phyloP scores from a whole-genome alignment of 768 basidiomycete genomes.

The Rhodotorula taiwanensis region DNA sequence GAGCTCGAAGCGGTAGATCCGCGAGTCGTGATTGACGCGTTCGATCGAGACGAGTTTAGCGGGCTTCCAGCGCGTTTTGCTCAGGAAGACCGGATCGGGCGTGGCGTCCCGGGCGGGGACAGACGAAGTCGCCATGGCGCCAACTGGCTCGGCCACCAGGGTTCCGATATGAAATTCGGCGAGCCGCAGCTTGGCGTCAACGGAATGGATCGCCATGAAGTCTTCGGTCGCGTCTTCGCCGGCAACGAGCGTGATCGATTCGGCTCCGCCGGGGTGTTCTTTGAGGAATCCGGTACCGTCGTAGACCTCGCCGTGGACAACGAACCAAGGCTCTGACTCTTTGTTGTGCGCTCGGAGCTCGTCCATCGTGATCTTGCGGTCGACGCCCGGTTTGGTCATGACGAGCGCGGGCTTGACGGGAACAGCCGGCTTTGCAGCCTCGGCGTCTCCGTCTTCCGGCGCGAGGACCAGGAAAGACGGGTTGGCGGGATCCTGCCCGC shows the following conservation, averaged over 20 bases:
- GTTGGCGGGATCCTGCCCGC: conserved; percentile 49
- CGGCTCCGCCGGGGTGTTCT: conserved; percentile 54
- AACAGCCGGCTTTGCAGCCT: too few species aligned
- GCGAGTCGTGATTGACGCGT: conserved; percentile 51
- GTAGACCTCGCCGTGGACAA: conserved; percentile 71
- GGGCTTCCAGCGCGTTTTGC: conserved; percentile 52
- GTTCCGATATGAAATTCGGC: conserved; percentile 55
- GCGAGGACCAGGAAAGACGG: conserved; percentile 46
- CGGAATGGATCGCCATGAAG: conserved; percentile 59
- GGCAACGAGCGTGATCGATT: conserved; percentile 55
- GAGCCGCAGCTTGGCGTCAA: conserved; percentile 50
- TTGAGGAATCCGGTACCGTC: conserved; percentile 73
- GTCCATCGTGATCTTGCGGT: conserved; percentile 49
- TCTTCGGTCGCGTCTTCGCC: conserved; percentile 61
- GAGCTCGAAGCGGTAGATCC: conserved; percentile 53
- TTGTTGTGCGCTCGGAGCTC: conserved; percentile 48
- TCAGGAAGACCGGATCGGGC: conserved; percentile 47
- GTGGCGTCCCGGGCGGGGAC: conserved; percentile 11
- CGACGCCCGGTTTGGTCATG: conserved; percentile 52
- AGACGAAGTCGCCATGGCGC: not conserved
- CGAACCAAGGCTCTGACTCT: conserved; percentile 71
- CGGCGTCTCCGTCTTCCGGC: not conserved
- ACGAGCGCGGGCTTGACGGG: conserved; percentile 41
- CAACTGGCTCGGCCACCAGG: conserved; percentile 35
- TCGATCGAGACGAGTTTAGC: conserved; percentile 47